These are phyloP conservation scores for Salvia sclarea DNA, from an alignment of 305 asterid genomes.

Conservation along the genomic window DNA sequence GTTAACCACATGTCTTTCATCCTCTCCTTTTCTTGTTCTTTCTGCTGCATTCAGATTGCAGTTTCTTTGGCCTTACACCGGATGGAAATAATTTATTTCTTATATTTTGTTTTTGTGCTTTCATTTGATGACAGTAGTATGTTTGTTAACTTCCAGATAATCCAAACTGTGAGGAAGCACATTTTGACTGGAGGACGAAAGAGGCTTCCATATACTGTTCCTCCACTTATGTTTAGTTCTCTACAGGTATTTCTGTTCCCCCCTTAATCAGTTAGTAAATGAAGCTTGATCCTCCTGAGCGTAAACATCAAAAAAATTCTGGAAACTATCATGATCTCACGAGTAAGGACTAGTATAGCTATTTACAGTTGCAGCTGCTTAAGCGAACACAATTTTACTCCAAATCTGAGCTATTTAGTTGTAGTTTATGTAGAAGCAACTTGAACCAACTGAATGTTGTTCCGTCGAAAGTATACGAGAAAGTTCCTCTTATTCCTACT, in stretches of 20 bases:
- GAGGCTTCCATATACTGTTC: constrained; percentile 89
- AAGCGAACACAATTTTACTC: constrained; percentile 1
- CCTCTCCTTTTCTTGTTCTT: neutral
- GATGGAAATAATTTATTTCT: neutral
- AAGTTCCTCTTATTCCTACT: neutral
- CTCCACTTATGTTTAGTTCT: constrained; percentile 85
- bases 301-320: constrained; percentile 16
- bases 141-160: constrained; percentile 61
- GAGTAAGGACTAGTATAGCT: constrained; percentile 22
- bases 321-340: constrained; percentile 24
- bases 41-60: neutral
- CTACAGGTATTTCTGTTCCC: constrained; percentile 62
- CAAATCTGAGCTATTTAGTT: constrained; percentile 3
- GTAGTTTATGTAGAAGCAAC: constrained; percentile 8
- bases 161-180: constrained; percentile 84
- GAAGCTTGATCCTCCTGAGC: constrained; percentile 31
- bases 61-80: constrained; percentile 6
- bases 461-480: neutral
- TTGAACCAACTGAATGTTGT: neutral
- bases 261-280: constrained; percentile 24
- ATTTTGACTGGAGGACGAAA: constrained; percentile 83
- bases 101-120: constrained; percentile 16
- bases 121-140: constrained; percentile 18
- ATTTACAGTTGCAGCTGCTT: constrained; percentile 24
- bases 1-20: neutral